A percentile compares a stretch with the other conserved stretches of the same genome.
Evolutionary conservation across 768 basidiomycete genomes (phyloP).

Genomic region (Mycena belliarum): DNA sequence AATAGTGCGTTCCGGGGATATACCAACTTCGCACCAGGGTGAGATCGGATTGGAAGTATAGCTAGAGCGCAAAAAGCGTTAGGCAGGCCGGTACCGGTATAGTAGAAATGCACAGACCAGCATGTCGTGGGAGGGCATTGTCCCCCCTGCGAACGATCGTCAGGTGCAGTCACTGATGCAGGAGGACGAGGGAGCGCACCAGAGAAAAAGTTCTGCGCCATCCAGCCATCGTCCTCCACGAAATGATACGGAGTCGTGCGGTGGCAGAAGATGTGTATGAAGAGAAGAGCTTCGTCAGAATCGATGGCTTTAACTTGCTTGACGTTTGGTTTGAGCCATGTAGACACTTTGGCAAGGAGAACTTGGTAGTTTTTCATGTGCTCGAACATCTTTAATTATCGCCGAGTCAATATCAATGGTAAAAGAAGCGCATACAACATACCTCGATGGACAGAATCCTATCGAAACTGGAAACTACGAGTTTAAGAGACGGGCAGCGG

Average conservation of each 20-base stretch:
- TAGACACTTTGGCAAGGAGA: slow-evolving; percentile 60
- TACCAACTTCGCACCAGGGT: slow-evolving; percentile 61
- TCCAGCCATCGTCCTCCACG: slow-evolving; percentile 70
- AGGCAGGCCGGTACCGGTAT: background rate
- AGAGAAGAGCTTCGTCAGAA: slow-evolving; percentile 51
- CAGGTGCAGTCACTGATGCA: background rate
- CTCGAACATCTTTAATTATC: slow-evolving; percentile 67
- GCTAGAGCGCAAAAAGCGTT: slow-evolving; percentile 29
- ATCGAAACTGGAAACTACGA: slow-evolving; percentile 71
- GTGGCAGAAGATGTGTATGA: slow-evolving; percentile 75
- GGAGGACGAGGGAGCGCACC: slow-evolving; percentile 30
- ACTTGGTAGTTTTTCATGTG: slow-evolving; percentile 76
- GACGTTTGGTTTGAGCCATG: slow-evolving; percentile 56
- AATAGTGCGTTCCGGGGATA: slow-evolving; percentile 64
- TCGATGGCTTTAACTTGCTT: slow-evolving; percentile 14
- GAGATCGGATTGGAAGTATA: slow-evolving; percentile 67
- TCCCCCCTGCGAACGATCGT: slow-evolving; percentile 47
- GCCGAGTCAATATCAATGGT: too few relatives aligned
- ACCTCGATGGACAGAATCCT: slow-evolving; percentile 72
- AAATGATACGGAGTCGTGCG: slow-evolving; percentile 66
- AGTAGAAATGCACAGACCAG: slow-evolving; percentile 35
- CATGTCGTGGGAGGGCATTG: slow-evolving; percentile 71
- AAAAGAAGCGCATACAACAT: background rate
- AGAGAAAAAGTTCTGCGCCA: slow-evolving; percentile 73
- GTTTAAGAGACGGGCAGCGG: background rate